Base-by-base conservation (phyloP, 1,139 yeast genomes). In the Blastobotrys arbuscula region DNA sequence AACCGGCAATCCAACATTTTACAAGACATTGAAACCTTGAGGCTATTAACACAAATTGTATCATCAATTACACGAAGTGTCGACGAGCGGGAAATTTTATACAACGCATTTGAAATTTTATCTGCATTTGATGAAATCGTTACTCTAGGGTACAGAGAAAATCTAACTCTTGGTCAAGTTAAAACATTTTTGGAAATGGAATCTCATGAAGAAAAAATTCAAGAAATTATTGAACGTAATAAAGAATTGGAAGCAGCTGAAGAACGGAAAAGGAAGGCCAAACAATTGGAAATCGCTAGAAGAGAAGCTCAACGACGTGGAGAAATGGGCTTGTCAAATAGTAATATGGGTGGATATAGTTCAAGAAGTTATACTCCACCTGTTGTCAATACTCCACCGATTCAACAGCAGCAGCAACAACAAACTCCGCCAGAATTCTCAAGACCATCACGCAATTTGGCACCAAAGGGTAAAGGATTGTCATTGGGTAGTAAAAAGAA, bases 241-340 rank as follows among this genome's bases (percentile, higher is more conserved):
- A 94, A 92, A 71, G 98, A 92, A 71, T 75, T 88, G 64, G 98
- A 92, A 69, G 98, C 98, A 40, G 84, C 89, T 46, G 98, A 92
- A 69, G 97, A 92, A 69, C 84, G 97, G 69, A 92, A 90, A 72
- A 85, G 95, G 69, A 83, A 88, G 66, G 98, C 97, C 44, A 87
- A 85, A 69, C 97, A 92, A 68, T 84, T 94, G 55, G 96, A 90
- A 63, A 54, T 66, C 56, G 74, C 71, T 58, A 81, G 95, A 67
- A 83, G 81, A 61, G 96, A 88, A 66, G 78, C 82, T 68, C 83
- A 84, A 51, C 78, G 79, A 59, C 80, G 82, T 58, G 70, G 69
- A 47, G 54, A 54, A 8, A 33, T 50, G 24, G 54, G 55, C 15
- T 48, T 46, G 39, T 50, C 52, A n/a, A 28, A n/a, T 28, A 9